Evolutionary conservation across 1,284 basidiomycete species (phyloP), one percentile per base, ranked within the genome.

Genomic region (Wallemia mellicola): DNA sequence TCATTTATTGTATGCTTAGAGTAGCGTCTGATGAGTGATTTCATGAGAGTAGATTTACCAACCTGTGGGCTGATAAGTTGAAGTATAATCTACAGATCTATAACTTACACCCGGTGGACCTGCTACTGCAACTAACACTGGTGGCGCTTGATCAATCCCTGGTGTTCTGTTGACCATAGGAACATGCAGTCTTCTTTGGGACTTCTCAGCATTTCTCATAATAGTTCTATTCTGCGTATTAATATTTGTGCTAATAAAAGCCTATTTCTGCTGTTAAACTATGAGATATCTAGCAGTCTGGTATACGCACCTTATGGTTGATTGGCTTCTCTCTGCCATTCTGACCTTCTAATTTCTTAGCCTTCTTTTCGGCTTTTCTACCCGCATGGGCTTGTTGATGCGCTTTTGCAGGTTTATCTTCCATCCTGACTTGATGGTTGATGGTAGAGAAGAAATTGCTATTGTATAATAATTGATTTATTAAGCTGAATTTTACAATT

Each of bases 111-210:
- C 94, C 5, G 91, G 83, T 17, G 94, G 92, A 0, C 94, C 94
- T 58, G 96, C 91, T 59, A 99, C 79, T n/a, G 91, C 92, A 54
- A 98, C 80, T 61, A 98, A 80, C 64, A 96, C 80, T 1, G 94
- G 94, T 15, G 94, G 92, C 1, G 92, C 55, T 17, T 27, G 87
- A 59, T 82, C 77, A 63, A 88, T 84, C 60, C 87, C 84, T 1
- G 91, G 88, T 9, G 89, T 95, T 61, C 94, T 78, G 68, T 96
- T 83, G 58, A 96, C 85, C 28, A 95, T 77, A 2, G 94, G 94
- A 1, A 98, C 94, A 71, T 99, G 94, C 1, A 96, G 77, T 33
- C 89, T 77, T 14, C 86, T 86, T 71, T 99, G 92, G 67, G 95
- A 87, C 61, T 82, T 79, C 68, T 99, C 94, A 28, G 82, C 89